These are phyloP conservation scores for Penicillium desertorum DNA, from an alignment of 495 filamentous ascomycete genomes.

Conservation along the genomic window DNA sequence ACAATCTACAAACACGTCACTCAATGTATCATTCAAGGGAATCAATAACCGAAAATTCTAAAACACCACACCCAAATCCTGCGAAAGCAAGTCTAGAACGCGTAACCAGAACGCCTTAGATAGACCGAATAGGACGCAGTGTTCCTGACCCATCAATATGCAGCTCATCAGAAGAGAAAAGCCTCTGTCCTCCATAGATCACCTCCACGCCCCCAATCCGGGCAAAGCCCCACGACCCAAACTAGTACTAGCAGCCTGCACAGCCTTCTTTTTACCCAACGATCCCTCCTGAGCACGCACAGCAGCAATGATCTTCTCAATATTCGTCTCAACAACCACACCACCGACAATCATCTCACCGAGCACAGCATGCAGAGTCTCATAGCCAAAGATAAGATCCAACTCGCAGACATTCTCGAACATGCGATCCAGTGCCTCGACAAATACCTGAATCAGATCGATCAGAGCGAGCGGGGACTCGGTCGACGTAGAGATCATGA, in stretches of 20 bases:
- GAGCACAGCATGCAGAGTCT: slow-evolving; percentile 88
- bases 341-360: slow-evolving; percentile 96
- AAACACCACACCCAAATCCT: background rate
- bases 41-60: background rate
- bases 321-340: slow-evolving; percentile 89
- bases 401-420: slow-evolving; percentile 99
- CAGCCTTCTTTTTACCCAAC: slow-evolving; percentile 64
- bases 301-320: slow-evolving; percentile 82
- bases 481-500: slow-evolving; percentile 94
- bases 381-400: slow-evolving; percentile 98
- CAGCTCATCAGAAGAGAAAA: slow-evolving; percentile 5
- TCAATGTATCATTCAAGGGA: background rate
- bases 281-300: slow-evolving; percentile 79
- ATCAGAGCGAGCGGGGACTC: slow-evolving; percentile 94
- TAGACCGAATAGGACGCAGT: background rate
- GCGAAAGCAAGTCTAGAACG: slow-evolving; percentile 7
- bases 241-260: slow-evolving; percentile 45
- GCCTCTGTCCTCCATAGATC: slow-evolving; percentile 14
- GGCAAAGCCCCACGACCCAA: slow-evolving; percentile 41
- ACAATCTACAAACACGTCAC: background rate
- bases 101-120: slow-evolving; percentile 7
- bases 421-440: slow-evolving; percentile 88
- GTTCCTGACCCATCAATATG: background rate
- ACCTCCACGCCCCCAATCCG: slow-evolving; percentile 46
- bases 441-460: slow-evolving; percentile 96